Conservation (phyloP, 2,329 filamentous ascomycete species). For the Cladobotryum mycophilum region DNA sequence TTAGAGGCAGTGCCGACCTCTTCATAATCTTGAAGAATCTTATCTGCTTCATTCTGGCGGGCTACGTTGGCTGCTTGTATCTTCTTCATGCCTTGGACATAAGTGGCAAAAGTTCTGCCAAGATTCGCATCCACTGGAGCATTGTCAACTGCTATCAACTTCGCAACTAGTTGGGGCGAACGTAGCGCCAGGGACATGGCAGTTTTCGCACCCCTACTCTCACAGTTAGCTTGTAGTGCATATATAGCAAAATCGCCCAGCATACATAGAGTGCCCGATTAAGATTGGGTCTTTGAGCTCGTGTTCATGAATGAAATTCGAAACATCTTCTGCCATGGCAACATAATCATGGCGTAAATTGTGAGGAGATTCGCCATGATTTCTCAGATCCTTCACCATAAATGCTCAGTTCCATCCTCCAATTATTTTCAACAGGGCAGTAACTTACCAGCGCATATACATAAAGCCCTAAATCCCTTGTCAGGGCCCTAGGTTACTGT, state of each 20-base stretch:
- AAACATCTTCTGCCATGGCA: conserved; percentile 77
- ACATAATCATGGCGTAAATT: conserved; percentile 68
- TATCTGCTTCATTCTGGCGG: conserved; percentile 71
- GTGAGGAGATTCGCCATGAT: conserved; percentile 89
- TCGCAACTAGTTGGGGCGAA: conserved; percentile 58
- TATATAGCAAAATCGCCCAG: neutral
- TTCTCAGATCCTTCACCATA: conserved; percentile 66
- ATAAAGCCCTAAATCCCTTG: conserved; percentile 70
- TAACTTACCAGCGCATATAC: conserved; percentile 71
- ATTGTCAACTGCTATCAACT: conserved; percentile 84
- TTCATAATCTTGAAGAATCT: conserved; percentile 70
- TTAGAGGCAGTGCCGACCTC: conserved; percentile 34
- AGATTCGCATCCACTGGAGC: conserved; percentile 78
- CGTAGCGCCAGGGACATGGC: conserved; percentile 81
- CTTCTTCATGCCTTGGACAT: conserved; percentile 76
- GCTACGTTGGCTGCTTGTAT: conserved; percentile 65
- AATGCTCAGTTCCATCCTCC: conserved; percentile 11
- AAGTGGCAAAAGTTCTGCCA: conserved; percentile 67
- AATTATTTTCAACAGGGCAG: neutral
- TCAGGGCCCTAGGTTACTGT: conserved; percentile 55
- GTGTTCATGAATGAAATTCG: conserved; percentile 68
- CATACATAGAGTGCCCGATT: conserved; percentile 90
- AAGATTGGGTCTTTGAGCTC: conserved; percentile 64
- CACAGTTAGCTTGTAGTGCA: neutral
- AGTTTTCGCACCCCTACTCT: conserved; percentile 73